phyloP scores from a whole-genome alignment of 169 alveolate species.

The Cryptosporidium viatorum region DNA sequence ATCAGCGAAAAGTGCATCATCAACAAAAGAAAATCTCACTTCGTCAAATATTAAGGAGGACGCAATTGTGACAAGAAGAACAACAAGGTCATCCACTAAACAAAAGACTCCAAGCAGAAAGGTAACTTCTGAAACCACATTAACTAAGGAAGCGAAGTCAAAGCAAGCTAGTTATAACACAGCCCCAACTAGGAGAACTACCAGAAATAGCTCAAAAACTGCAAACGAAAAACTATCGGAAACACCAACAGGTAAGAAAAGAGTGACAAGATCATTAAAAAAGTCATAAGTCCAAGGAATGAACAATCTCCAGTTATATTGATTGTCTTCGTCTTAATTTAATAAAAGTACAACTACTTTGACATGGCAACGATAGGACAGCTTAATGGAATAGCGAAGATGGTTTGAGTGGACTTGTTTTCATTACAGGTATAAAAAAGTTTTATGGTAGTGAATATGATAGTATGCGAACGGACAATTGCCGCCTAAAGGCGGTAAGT shows the following conservation, averaged over 20 bases:
- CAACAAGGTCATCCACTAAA: slow-evolving; percentile 49
- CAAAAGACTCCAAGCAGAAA: slow-evolving; percentile 47
- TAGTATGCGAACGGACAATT: not conserved
- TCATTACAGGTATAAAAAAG: not conserved
- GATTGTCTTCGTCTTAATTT: not conserved
- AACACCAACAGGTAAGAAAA: slow-evolving; percentile 12
- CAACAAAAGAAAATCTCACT: not conserved
- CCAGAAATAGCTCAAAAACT: slow-evolving; percentile 28
- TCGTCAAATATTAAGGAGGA: not conserved
- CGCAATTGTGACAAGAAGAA: not conserved
- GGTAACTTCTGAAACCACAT: slow-evolving; percentile 13
- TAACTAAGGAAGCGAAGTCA: not conserved
- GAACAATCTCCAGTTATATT: not conserved
- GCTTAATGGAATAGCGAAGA: not conserved
- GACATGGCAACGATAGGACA: not conserved
- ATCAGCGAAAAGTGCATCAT: slow-evolving; percentile 7
- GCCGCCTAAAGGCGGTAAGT: slow-evolving; percentile 65
- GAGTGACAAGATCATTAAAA: slow-evolving; percentile 58
- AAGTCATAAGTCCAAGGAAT: not conserved
- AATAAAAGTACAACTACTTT: not conserved
- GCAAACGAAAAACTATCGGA: slow-evolving; percentile 7
- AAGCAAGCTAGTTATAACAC: not conserved
- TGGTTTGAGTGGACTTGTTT: not conserved
- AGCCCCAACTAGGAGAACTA: slow-evolving; percentile 5
- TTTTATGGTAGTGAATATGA: not conserved